Evolutionary conservation across 768 basidiomycete genomes (phyloP).

Genomic region (Collybia sordida): DNA sequence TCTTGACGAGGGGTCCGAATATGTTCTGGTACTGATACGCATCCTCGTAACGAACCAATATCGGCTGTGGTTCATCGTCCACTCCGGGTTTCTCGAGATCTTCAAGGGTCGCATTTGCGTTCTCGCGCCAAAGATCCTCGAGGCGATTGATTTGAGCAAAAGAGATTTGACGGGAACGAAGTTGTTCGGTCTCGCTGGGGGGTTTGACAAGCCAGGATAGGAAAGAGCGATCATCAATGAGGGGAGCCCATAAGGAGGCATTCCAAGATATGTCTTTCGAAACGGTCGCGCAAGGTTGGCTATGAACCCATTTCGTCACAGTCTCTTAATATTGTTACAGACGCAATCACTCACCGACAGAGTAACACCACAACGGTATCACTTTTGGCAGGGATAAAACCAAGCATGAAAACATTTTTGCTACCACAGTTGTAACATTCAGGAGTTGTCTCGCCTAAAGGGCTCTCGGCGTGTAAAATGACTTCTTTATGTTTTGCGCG

Average conservation of each 20-base stretch:
- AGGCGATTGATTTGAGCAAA: conserved; percentile 96
- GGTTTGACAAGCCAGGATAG: conserved; percentile 99
- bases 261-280: conserved; percentile 99
- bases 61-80: conserved; percentile 95
- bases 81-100: conserved; percentile 97
- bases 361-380: conserved; percentile 98
- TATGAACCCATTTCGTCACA: conserved; percentile 26
- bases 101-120: conserved; percentile 90
- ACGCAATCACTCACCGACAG: conserved; percentile 71
- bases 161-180: conserved; percentile 94
- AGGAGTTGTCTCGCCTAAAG: conserved; percentile 94
- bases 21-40: conserved; percentile 99
- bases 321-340: conserved; percentile 6
- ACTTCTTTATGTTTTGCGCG: conserved; percentile 99
- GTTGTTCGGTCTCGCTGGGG: conserved; percentile 93
- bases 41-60: conserved; percentile 91
- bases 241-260: conserved; percentile 93
- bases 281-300: conserved; percentile 97
- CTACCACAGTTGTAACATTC: conserved; percentile 99
- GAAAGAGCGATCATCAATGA: conserved; percentile 98
- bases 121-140: conserved; percentile 97
- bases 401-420: conserved; percentile 99
- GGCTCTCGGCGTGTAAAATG: conserved; percentile 91
- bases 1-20: conserved; percentile 98
- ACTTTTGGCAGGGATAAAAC: conserved; percentile 98